Evolutionary conservation across 208 protist species (phyloP).

Genomic region (Crithidia bombi): DNA sequence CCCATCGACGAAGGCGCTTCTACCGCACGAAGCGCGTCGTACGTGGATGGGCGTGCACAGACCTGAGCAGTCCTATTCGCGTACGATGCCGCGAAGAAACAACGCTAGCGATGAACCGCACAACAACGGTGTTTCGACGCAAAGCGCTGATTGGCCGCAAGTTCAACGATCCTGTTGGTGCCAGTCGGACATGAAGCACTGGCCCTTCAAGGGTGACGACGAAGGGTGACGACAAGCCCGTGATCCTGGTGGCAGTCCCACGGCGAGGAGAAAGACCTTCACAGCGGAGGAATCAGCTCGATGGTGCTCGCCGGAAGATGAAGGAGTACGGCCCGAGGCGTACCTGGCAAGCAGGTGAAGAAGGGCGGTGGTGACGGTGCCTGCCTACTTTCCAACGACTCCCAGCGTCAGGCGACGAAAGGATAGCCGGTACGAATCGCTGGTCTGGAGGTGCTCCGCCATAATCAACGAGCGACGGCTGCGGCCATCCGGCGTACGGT

Average conservation of each 20-base stretch:
- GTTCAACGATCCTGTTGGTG: slow-evolving; percentile 89
- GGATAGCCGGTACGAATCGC: slow-evolving; percentile 97
- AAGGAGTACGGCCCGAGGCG: slow-evolving; percentile 96
- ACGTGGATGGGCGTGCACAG: slow-evolving; percentile 99
- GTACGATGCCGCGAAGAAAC: slow-evolving; percentile 95
- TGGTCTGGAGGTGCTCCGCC: slow-evolving; percentile 97
- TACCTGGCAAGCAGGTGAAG: slow-evolving; percentile 89
- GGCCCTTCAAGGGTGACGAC: slow-evolving; percentile 94
- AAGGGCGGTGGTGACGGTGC: slow-evolving; percentile 98
- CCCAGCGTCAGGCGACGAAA: slow-evolving; percentile 97
- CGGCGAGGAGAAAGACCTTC: slow-evolving; percentile 65
- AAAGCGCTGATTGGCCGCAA: slow-evolving; percentile 95
- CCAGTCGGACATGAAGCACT: slow-evolving; percentile 92
- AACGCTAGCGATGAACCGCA: slow-evolving; percentile 88
- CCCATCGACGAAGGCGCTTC: slow-evolving; percentile 99
- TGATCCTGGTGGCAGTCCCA: slow-evolving; percentile 64
- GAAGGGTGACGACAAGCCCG: slow-evolving; percentile 57
- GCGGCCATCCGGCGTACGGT: slow-evolving; percentile 98
- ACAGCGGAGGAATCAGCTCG: slow-evolving; percentile 97
- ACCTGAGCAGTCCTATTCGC: slow-evolving; percentile 95
- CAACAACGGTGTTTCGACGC: slow-evolving; percentile 95
- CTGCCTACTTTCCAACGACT: slow-evolving; percentile 99
- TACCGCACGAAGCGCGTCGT: slow-evolving; percentile 99
- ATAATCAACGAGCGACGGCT: slow-evolving; percentile 99
- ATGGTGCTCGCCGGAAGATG: slow-evolving; percentile 97